Evolutionary conservation across 257 asterid species (phyloP).

Genomic region (Cruciata laevipes): DNA sequence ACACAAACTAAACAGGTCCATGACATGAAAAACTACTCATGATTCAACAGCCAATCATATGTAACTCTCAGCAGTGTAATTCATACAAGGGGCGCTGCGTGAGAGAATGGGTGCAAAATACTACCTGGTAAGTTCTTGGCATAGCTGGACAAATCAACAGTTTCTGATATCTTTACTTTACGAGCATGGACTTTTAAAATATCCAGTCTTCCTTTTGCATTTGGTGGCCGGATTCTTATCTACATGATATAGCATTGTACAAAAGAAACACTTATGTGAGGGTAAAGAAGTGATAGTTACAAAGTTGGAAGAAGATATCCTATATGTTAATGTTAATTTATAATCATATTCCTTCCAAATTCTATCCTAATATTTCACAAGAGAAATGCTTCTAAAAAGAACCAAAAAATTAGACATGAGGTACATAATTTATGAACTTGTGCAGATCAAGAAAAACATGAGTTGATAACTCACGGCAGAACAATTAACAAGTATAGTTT

Average conservation of each 20-base stretch:
- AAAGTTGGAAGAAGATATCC: neutral
- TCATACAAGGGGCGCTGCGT: neutral
- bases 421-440: neutral
- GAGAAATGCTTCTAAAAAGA: neutral
- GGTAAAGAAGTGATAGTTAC: constrained; percentile 1
- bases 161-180: constrained; percentile 69
- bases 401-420: neutral
- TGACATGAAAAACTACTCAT: neutral
- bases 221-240: constrained; percentile 90
- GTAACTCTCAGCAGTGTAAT: neutral
- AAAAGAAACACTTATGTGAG: neutral
- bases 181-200: constrained; percentile 88
- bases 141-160: constrained; percentile 73
- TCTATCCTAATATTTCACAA: neutral
- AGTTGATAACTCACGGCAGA: neutral
- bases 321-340: neutral
- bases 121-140: constrained; percentile 90
- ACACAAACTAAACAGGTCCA: neutral
- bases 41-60: constrained; percentile 3
- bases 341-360: neutral
- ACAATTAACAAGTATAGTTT: constrained; percentile 1
- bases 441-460: neutral
- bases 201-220: constrained; percentile 90
- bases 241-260: constrained; percentile 18
- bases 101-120: constrained; percentile 2